phyloP scores from a whole-genome alignment of 805 yeast genomes.

The Saccharomycopsis fibuligera region DNA sequence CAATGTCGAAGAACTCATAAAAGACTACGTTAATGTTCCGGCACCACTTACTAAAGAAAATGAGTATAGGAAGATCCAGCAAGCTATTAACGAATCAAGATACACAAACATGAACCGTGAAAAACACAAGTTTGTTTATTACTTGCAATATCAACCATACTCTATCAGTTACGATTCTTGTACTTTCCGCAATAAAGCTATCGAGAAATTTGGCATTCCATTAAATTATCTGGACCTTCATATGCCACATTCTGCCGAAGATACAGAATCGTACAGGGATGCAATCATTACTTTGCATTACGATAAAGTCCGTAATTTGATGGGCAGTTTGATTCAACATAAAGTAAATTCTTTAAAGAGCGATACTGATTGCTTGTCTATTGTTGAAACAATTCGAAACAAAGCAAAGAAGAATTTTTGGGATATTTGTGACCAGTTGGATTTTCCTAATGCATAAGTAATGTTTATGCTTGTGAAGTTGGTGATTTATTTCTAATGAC shows the following conservation, averaged over 20 bases:
- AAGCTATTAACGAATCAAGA: conserved; percentile 2
- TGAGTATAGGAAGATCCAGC: conserved; percentile 9
- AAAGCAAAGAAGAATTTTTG: conserved; percentile 18
- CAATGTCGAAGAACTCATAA: conserved; percentile 1
- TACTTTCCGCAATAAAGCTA: not conserved
- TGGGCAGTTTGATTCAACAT: conserved; percentile 14
- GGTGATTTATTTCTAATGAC: too few species aligned
- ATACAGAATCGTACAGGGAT: not conserved
- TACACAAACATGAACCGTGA: not conserved
- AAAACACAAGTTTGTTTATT: not conserved
- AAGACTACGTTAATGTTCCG: conserved; percentile 15
- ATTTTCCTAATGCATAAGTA: conserved; percentile 15
- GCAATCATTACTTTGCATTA: conserved; percentile 3
- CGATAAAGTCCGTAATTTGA: conserved; percentile 14
- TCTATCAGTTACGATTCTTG: conserved; percentile 11
- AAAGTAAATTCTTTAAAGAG: conserved; percentile 13
- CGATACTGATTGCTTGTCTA: conserved; percentile 11
- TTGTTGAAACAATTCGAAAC: conserved; percentile 17
- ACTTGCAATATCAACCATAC: conserved; percentile 8
- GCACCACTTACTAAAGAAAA: conserved; percentile 1
- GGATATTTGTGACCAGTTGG: conserved; percentile 19
- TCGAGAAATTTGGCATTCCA: conserved; percentile 14
- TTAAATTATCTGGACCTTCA: conserved; percentile 16
- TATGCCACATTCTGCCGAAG: not conserved
- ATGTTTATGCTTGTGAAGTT: too few species aligned